Evolutionary conservation across 2,329 filamentous ascomycete genomes (phyloP).

Genomic region (Pseudopyricularia javanii): DNA sequence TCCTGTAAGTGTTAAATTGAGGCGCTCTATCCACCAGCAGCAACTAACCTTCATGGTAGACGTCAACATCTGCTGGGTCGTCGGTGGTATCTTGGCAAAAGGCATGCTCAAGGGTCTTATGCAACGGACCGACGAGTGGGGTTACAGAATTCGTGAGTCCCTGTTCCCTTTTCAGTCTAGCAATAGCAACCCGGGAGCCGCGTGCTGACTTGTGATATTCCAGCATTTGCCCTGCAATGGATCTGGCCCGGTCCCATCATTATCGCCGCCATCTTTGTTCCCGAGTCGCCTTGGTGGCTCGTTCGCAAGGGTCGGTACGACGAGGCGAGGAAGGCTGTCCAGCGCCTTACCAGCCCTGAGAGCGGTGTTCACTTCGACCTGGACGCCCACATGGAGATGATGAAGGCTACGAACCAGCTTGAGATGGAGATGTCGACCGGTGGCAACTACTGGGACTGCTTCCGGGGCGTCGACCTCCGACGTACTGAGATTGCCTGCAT

Average conservation of each 20-base stretch:
- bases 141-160: conserved; percentile 7
- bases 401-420: conserved; percentile 30
- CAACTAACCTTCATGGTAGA: not conserved
- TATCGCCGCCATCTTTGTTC: conserved; percentile 30
- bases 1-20: conserved; percentile 2
- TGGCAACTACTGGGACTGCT: conserved; percentile 24
- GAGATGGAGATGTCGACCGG: conserved; percentile 16
- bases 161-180: not conserved
- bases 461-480: conserved; percentile 26
- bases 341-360: conserved; percentile 26
- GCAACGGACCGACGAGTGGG: not conserved
- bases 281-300: conserved; percentile 39
- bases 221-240: conserved; percentile 33
- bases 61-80: conserved; percentile 11
- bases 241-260: conserved; percentile 33
- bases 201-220: not conserved
- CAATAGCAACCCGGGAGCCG: not conserved
- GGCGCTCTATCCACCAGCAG: not conserved
- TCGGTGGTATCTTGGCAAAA: conserved; percentile 7
- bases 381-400: conserved; percentile 37
- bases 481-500: conserved; percentile 7
- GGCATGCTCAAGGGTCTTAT: conserved; percentile 9
- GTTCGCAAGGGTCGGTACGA: conserved; percentile 26
- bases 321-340: conserved; percentile 26
- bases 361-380: conserved; percentile 20